Evolutionary conservation across 2,329 filamentous ascomycete species (phyloP), one percentile per base, ranked within the genome.

Genomic region (Macrophomina tecta): DNA sequence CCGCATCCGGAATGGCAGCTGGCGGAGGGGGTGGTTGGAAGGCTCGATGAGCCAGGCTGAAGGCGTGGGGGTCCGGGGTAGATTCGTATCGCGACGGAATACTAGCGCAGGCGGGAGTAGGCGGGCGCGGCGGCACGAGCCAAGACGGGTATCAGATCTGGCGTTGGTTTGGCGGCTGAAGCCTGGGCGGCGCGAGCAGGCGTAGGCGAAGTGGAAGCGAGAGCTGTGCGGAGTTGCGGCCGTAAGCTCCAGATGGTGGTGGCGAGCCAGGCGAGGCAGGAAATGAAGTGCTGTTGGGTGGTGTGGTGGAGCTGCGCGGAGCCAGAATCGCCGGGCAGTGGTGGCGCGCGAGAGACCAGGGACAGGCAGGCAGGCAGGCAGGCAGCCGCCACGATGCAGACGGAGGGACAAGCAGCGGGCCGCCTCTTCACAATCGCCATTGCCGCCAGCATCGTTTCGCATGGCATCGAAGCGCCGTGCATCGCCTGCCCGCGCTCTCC

Each of bases 371-470:
- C 18, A 18, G 18, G 18, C 18, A 18, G 18, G 18, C 18, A 18
- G 18, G 18, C 18, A 18, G 18, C 18, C 18, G 18, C 18, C 18
- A 18, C 18, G 18, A 18, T 18, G 18, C 18, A 18, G 18, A 28
- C 16, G 36, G 53, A 23, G 18, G 36, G 11, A 38, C 18, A 18
- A 38, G 36, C 36, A 11, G 36, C 36, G 36, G 36, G 40, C 46
- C 46, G 53, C 45, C 45, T 49, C 55, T 53, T 67, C 38, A n/a
- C 56, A 45, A 40, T 67, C 56, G 64, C 48, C 34, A 36, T 40
- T 12, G 32, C 61, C 36, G 56, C 18, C 42, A 34, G 45, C 51
- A 42, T 18, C 18, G 49, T 6, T 38, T 38, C 36, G 36, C 40
- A 45, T 45, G 8, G 40, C 40, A 45, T 18, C 18, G 18, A 18